Conservation (phyloP, 306 rosid species). For the Vigna angularis region DNA sequence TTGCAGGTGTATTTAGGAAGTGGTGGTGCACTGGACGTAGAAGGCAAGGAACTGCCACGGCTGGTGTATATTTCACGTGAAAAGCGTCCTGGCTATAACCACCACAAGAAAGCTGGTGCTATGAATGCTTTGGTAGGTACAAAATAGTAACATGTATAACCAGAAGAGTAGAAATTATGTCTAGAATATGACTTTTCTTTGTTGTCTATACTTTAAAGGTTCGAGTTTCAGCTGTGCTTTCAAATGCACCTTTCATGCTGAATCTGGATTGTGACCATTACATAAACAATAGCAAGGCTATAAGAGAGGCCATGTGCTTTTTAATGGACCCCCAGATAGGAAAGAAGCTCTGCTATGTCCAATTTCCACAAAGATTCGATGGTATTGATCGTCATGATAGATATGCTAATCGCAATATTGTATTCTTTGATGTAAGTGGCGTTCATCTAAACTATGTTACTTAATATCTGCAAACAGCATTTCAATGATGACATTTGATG, state of each 20-base stretch:
- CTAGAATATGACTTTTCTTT: background rate
- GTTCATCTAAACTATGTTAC: background rate
- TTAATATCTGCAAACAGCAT: background rate
- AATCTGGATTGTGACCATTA: conserved; percentile 10
- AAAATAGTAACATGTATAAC: background rate
- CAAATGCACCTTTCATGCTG: conserved; percentile 15
- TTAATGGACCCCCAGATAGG: conserved; percentile 16
- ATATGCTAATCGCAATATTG: conserved; percentile 12
- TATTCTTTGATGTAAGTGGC: conserved; percentile 8
- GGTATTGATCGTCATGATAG: conserved; percentile 14
- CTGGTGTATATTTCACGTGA: conserved; percentile 11
- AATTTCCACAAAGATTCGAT: conserved; percentile 18
- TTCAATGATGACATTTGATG: background rate
- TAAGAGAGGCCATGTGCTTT: conserved; percentile 9
- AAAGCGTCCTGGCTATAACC: conserved; percentile 22
- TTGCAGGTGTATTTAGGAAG: conserved; percentile 11
- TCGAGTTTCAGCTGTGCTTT: conserved; percentile 15
- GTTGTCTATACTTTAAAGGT: background rate
- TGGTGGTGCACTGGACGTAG: conserved; percentile 6
- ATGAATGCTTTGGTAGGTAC: conserved; percentile 16
- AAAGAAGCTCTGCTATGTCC: conserved; percentile 14
- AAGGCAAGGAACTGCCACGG: conserved; percentile 14
- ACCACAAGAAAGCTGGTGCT: conserved; percentile 14
- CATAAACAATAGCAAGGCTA: conserved; percentile 6
- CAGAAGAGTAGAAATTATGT: background rate